Evolutionary conservation across 805 yeast species (phyloP), one percentile per base, ranked within the genome.

Genomic region (Cyberlindnera xishuangbannaensis): DNA sequence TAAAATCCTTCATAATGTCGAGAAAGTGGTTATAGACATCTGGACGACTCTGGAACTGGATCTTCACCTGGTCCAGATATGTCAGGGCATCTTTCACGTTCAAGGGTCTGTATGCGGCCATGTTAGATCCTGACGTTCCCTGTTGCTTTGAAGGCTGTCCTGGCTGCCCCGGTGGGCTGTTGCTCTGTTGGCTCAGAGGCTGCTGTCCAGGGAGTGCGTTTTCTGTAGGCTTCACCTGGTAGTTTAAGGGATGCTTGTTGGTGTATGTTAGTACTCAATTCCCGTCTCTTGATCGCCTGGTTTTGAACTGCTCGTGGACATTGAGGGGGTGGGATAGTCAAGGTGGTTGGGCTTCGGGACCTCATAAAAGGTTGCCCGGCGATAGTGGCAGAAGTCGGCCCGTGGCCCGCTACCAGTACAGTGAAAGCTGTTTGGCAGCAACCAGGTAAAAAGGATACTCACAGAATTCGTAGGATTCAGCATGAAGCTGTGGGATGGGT

Each of bases 1-100:
- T 94, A 66, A 92, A 94, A 56, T 94, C 99, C 65, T 94, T 94
- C 99, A 92, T 92, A 44, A 92, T 90, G 56, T 92, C 99, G 53
- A 92, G 69, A 53, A 94, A 92, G 58, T 84, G 87, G 59, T 92
- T 92, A 67, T 92, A 92, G 27, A 92, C 95, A 50, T 88, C 97
- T 0, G 97, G 94, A 61, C 90, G 95, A 45, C 78, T 73, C 58
- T 75, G 82, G 61, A 92, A 92, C 57, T 88, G 97, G 30, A 81
- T 73, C 60, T 92, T 92, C 33, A 92, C 98, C 61, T 88, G 95
- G 56, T 94, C 98, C 47, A 92, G 71, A 55, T 94, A 92, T 8
- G 95, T 78, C 45, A 92, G 67, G 6, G 99, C 99, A 59, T 92
- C 99, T 55, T 85, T 86, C 31, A 92, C 97, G 53, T 92, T 92